Conservation (phyloP, 768 basidiomycete species). For the Xerocomellus dryophilus region DNA sequence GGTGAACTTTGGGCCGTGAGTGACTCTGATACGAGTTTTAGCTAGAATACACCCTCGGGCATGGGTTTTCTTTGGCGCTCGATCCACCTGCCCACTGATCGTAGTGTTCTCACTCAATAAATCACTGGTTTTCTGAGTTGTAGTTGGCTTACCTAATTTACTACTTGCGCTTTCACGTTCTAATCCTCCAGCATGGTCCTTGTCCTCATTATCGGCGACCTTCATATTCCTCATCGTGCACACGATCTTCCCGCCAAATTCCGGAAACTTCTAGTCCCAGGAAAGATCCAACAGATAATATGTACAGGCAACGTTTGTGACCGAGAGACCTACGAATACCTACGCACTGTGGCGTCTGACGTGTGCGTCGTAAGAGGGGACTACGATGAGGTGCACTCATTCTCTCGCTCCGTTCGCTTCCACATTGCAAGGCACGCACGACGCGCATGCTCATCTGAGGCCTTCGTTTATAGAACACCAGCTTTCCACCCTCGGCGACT, state of each 20-base stretch:
- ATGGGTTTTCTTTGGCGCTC: background rate
- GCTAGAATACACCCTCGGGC: background rate
- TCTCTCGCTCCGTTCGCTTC: background rate
- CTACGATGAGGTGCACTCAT: constrained; percentile 79
- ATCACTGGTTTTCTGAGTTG: background rate
- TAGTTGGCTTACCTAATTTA: constrained; percentile 26
- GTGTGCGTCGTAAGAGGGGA: constrained; percentile 91
- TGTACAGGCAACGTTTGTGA: constrained; percentile 98
- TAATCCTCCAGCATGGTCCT: constrained; percentile 51
- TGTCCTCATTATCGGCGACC: constrained; percentile 94
- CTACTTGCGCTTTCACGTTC: background rate
- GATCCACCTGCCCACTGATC: background rate
- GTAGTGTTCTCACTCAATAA: background rate
- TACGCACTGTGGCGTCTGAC: constrained; percentile 90
- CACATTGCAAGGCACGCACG: background rate
- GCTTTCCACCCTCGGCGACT: constrained; percentile 77
- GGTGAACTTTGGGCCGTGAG: background rate
- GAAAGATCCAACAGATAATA: constrained; percentile 97
- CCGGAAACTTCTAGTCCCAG: constrained; percentile 92
- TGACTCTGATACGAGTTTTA: constrained; percentile 2
- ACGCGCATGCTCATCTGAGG: constrained; percentile 1
- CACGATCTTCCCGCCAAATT: constrained; percentile 96
- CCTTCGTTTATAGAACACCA: constrained; percentile 44
- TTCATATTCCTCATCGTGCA: constrained; percentile 88
- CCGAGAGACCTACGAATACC: constrained; percentile 94